Percentiles rank a stretch among this genome's conserved stretches.
Evolutionary conservation across 2,329 filamentous ascomycete species (phyloP).

Genomic region (Penicillium occitanis): DNA sequence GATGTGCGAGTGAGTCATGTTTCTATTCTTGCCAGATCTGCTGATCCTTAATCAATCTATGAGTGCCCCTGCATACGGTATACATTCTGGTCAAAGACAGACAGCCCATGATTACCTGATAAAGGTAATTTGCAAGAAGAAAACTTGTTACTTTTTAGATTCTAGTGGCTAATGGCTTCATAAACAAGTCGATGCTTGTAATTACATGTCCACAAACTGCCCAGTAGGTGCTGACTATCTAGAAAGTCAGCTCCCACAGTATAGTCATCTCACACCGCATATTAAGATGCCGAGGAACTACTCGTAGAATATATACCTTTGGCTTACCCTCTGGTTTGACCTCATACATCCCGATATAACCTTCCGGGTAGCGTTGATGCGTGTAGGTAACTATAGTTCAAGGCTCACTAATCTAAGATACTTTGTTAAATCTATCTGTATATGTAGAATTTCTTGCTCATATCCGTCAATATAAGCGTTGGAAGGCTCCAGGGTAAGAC

Average conservation of each 20-base stretch:
- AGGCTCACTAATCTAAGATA: neutral
- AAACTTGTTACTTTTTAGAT: neutral
- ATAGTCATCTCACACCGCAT: neutral
- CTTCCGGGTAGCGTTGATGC: neutral
- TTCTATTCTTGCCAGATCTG: neutral
- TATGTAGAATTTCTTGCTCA: neutral
- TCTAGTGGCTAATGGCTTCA: neutral
- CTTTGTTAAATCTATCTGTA: neutral
- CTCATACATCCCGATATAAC: neutral
- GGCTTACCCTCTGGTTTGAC: neutral
- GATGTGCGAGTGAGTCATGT: neutral
- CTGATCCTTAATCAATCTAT: neutral
- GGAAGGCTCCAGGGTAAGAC: no score
- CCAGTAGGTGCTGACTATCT: neutral
- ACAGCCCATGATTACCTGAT: neutral
- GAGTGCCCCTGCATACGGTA: neutral
- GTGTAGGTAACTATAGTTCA: neutral
- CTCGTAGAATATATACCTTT: neutral
- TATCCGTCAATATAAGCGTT: neutral
- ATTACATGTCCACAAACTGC: neutral
- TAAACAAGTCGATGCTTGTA: neutral
- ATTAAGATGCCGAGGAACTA: neutral
- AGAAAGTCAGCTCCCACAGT: neutral
- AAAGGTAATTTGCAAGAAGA: neutral
- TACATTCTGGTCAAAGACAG: neutral